Evolutionary conservation across 2,329 filamentous ascomycete species (phyloP).

Genomic region (Dryadomyces quercivorus): DNA sequence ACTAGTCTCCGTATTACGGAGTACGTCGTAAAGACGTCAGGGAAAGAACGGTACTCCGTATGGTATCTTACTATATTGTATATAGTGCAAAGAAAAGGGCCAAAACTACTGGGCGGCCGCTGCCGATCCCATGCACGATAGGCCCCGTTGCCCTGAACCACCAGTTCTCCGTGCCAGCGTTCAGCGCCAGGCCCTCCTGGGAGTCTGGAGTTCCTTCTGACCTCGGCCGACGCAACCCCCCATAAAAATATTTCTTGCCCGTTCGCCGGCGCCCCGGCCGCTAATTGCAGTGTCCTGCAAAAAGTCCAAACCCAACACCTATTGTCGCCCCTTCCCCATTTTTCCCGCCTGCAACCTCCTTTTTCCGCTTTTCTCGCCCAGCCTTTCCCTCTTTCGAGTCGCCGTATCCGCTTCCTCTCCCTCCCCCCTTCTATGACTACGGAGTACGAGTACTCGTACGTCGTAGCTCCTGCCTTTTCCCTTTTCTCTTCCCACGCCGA

Average conservation of each 20-base stretch:
- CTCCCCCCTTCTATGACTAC: too few species aligned
- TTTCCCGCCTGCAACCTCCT: not conserved
- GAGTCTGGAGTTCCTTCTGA: not conserved
- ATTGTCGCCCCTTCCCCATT: not conserved
- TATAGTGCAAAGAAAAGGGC: too few species aligned
- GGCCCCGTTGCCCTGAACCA: slow-evolving; percentile 1
- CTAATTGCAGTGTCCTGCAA: not conserved
- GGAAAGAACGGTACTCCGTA: too few species aligned
- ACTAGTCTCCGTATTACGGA: too few species aligned
- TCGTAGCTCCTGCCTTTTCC: not conserved
- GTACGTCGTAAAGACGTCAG: too few species aligned
- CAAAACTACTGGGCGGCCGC: not conserved
- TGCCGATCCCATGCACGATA: not conserved
- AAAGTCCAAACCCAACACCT: not conserved
- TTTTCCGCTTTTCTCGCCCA: not conserved
- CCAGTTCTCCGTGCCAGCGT: not conserved
- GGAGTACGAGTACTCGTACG: not conserved
- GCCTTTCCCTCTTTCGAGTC: not conserved
- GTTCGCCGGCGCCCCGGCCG: not conserved
- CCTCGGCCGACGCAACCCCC: not conserved
- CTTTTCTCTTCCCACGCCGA: not conserved
- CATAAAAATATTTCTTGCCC: not conserved
- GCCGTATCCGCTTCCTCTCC: too few species aligned
- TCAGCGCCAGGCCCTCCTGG: not conserved
- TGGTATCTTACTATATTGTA: too few species aligned